phyloP scores from a whole-genome alignment of 805 yeast species.

The Tetrapisispora pingtungensis region DNA sequence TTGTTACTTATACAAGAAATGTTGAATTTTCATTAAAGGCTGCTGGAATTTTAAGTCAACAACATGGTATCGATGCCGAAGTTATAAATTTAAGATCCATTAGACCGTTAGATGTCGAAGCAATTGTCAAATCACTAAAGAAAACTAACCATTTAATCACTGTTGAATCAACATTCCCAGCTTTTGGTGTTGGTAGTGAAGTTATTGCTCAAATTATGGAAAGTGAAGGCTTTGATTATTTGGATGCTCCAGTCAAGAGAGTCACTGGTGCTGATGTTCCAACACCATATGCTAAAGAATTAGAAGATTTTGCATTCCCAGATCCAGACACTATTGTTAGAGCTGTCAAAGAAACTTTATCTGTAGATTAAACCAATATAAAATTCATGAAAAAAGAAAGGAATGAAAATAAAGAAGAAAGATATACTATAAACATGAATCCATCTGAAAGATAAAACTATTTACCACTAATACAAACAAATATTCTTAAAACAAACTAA shows the following conservation, averaged over 20 bases:
- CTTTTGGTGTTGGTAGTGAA: conserved; percentile 97
- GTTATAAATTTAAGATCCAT: conserved; percentile 92
- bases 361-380: conserved; percentile 36
- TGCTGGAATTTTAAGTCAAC: conserved; percentile 74
- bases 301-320: conserved; percentile 99
- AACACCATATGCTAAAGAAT: conserved; percentile 92
- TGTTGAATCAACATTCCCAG: conserved; percentile 97
- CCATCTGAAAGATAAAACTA: no score
- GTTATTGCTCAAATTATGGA: conserved; percentile 97
- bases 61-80: conserved; percentile 83
- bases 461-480: no score
- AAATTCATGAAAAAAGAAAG: neutral
- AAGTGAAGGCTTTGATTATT: conserved; percentile 93
- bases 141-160: conserved; percentile 95
- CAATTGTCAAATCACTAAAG: conserved; percentile 80
- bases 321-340: conserved; percentile 81
- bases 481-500: no score
- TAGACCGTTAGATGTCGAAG: conserved; percentile 87
- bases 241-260: conserved; percentile 97
- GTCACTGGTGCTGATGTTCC: conserved; percentile 99
- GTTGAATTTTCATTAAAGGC: conserved; percentile 80
- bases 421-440: no score
- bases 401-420: neutral
- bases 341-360: conserved; percentile 73
- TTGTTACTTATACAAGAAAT: conserved; percentile 88